Conservation (phyloP, 139 green algal species). For the Coccomyxa sp. region DNA sequence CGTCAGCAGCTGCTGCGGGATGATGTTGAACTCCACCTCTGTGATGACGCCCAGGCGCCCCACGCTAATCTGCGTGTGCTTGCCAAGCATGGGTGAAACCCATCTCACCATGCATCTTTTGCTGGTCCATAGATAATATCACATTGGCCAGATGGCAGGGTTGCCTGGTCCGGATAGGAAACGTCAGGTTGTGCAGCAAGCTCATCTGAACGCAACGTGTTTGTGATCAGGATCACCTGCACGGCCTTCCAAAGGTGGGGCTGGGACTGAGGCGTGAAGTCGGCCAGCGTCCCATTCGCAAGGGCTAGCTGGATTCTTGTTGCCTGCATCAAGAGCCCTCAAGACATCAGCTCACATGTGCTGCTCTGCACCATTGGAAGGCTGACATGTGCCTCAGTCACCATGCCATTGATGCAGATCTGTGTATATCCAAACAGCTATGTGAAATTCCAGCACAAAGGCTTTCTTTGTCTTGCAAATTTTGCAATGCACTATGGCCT, state of each 20-base stretch:
- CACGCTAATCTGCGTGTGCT: conserved; percentile 22
- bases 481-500: not conserved
- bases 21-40: conserved; percentile 53
- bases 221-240: conserved; percentile 7
- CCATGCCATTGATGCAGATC: not conserved
- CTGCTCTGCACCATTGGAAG: not conserved
- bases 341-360: too few relatives aligned
- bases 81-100: not conserved
- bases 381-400: not conserved
- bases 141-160: too few relatives aligned
- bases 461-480: not conserved
- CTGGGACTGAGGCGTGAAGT: conserved; percentile 48
- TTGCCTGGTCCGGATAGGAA: not conserved
- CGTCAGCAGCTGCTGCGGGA: conserved; percentile 25
- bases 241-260: conserved; percentile 52
- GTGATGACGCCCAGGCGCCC: conserved; percentile 72
- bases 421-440: not conserved
- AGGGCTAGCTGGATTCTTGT: conserved; percentile 57
- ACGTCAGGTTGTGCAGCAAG: conserved; percentile 59
- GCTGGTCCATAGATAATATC: too few relatives aligned
- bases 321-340: conserved; percentile 33
- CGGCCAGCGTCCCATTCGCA: conserved; percentile 67
- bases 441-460: not conserved
- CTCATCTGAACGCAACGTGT: not conserved
- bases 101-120: not conserved